Conservation (phyloP, 768 basidiomycete species). For the Macrocybe gigantea region DNA sequence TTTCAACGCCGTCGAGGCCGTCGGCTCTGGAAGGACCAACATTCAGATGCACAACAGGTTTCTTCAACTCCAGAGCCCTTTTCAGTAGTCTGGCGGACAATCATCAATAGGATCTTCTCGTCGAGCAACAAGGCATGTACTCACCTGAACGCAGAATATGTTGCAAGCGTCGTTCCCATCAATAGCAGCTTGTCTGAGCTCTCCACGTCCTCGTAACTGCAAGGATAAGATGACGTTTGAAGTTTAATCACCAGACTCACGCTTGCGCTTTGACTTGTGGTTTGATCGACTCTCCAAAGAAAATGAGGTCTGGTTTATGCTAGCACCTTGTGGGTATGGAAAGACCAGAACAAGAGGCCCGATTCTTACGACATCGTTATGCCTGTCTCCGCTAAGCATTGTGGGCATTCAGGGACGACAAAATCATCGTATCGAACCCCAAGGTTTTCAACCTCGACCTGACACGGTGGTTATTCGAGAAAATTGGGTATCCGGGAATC, state of each 20-base stretch:
- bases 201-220: constrained; percentile 55
- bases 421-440: constrained; percentile 76
- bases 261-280: constrained; percentile 60
- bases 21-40: constrained; percentile 89
- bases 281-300: constrained; percentile 88
- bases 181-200: constrained; percentile 65
- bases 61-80: constrained; percentile 67
- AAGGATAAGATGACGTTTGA: background rate
- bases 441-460: constrained; percentile 72
- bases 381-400: constrained; percentile 53
- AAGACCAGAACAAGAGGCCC: too few species aligned
- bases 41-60: constrained; percentile 80
- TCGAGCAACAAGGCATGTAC: constrained; percentile 2
- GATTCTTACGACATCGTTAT: constrained; percentile 51
- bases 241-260: constrained; percentile 33
- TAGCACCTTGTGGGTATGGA: constrained; percentile 13
- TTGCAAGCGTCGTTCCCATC: constrained; percentile 88
- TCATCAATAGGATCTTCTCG: background rate
- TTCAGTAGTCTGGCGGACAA: constrained; percentile 56
- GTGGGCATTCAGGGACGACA: constrained; percentile 70
- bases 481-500: background rate
- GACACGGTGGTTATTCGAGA: background rate
- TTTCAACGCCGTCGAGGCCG: constrained; percentile 56
- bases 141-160: constrained; percentile 87
- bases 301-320: constrained; percentile 81